Evolutionary conservation across 2,329 filamentous ascomycete species (phyloP).

Genomic region (Incumbomyces lentus): DNA sequence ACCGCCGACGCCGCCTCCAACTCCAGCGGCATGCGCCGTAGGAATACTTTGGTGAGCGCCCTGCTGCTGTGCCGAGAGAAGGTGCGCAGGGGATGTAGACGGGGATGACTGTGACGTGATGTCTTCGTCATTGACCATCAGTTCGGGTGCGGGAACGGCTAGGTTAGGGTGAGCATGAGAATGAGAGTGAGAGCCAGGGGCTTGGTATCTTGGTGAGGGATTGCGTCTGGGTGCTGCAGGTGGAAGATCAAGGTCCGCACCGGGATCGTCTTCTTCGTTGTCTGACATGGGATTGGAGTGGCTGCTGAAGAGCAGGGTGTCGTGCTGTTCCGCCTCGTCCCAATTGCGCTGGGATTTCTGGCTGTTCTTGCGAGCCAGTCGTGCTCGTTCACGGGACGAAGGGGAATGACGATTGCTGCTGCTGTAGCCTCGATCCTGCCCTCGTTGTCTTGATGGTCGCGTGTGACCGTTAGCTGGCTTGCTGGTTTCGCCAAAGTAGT

Average conservation of each 20-base stretch:
- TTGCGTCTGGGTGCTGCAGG: slow-evolving; percentile 39
- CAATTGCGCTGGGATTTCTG: slow-evolving; percentile 34
- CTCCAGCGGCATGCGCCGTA: slow-evolving; percentile 21
- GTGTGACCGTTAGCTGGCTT: slow-evolving; percentile 23
- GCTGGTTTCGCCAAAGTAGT: slow-evolving; percentile 34
- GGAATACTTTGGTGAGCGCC: slow-evolving; percentile 6
- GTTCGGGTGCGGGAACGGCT: slow-evolving; percentile 16
- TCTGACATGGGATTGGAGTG: slow-evolving; percentile 29
- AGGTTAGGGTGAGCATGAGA: slow-evolving; percentile 24
- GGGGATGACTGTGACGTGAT: slow-evolving; percentile 2
- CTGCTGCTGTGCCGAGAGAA: slow-evolving; percentile 13
- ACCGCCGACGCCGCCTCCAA: slow-evolving; percentile 34
- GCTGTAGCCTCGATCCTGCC: slow-evolving; percentile 40
- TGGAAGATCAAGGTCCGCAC: slow-evolving; percentile 49
- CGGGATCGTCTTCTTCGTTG: slow-evolving; percentile 33
- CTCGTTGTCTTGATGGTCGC: slow-evolving; percentile 5
- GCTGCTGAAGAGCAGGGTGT: slow-evolving; percentile 42
- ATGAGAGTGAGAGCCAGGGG: slow-evolving; percentile 22
- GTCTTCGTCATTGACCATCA: slow-evolving; percentile 13
- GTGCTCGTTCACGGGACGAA: slow-evolving; percentile 22
- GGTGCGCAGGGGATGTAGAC: background rate
- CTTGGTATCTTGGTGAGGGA: slow-evolving; percentile 29
- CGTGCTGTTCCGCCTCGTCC: slow-evolving; percentile 36
- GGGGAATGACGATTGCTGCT: slow-evolving; percentile 49
- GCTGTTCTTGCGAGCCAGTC: slow-evolving; percentile 38